These are phyloP conservation scores for Talaromyces verruculosus DNA, from an alignment of 2,329 filamentous ascomycete genomes.

Conservation along the genomic window DNA sequence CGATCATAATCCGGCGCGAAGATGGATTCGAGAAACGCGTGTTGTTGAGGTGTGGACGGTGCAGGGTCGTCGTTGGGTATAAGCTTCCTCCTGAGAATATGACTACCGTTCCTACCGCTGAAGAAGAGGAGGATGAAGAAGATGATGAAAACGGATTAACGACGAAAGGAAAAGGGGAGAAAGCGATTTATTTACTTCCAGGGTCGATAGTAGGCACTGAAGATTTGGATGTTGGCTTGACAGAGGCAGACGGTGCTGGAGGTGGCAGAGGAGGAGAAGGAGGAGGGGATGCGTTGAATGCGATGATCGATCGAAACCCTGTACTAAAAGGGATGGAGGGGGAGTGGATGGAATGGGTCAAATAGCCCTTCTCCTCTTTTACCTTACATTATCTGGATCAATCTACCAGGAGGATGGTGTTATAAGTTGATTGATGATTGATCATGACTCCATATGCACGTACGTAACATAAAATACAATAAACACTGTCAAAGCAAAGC, in stretches of 20 bases:
- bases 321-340: slow-evolving; percentile 26
- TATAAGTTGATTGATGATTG: slow-evolving; percentile 1
- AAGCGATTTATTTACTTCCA: slow-evolving; percentile 61
- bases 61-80: slow-evolving; percentile 63
- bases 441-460: slow-evolving; percentile 16
- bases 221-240: slow-evolving; percentile 47
- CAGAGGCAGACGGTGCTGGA: not conserved
- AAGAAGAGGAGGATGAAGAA: slow-evolving; percentile 21
- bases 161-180: slow-evolving; percentile 33
- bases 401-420: not conserved
- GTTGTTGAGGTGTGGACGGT: slow-evolving; percentile 60
- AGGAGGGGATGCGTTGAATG: slow-evolving; percentile 23
- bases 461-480: slow-evolving; percentile 8
- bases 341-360: slow-evolving; percentile 39
- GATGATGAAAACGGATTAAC: slow-evolving; percentile 24
- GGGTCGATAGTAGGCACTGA: slow-evolving; percentile 60
- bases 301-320: slow-evolving; percentile 7
- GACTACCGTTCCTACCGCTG: not conserved
- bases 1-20: slow-evolving; percentile 55
- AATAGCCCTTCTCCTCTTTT: not conserved
- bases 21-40: slow-evolving; percentile 69
- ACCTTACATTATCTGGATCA: not conserved
- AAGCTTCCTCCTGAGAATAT: slow-evolving; percentile 41
- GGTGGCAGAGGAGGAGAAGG: not conserved
- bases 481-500: not conserved